Base-by-base conservation (phyloP, 2,329 filamentous ascomycete genomes). In the Fusarium circinatum region DNA sequence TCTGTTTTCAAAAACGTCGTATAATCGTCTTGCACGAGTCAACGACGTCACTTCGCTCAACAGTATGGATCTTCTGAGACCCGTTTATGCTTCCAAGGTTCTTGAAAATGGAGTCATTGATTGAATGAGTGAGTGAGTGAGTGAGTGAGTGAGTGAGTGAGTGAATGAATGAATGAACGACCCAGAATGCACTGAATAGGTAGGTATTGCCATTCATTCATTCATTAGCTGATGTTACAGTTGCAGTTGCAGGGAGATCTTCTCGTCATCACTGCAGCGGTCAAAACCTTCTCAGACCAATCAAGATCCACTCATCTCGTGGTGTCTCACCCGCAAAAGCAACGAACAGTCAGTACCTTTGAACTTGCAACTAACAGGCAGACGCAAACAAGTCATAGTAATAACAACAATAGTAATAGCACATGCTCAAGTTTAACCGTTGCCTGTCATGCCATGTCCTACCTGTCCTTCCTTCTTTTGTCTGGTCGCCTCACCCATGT, bases 241-340 rank as follows among this genome's bases (percentile, higher is more conserved):
- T 59, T 51, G 32, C 56, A 59, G 42, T 34, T 49, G 38, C 45
- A 71, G 49, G 48, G 60, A 70, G 57, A 54, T 61, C 60, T 71
- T 49, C 32, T 39, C 61, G 39, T 56, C 44, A 60, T 62, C 57
- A 45, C 41, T 60, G 51, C 70, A 62, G 54, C 63, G 64, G 57
- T 65, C 59, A 65, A 44, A 30, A 9, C 39, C 41, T 49, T 44
- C 38, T n/a, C 47, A n/a, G 44, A 36, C 60, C 69, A 73, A 73
- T 73, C 69, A 69, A 24, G n/a, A 34, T 52, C 70, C 59, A 71
- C 71, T 55, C 62, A 62, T 65, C 66, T 73, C 74, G 74, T 76
- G 65, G 68, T 74, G 72, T 76, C 72, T 75, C 62, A 70, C 39
- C 39, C 38, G 30, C 56, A 73, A 72, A 54, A 39, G 26, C 26